Evolutionary conservation across 192 early-diverging fungal species (phyloP).

Genomic region (Coemansia sp.): DNA sequence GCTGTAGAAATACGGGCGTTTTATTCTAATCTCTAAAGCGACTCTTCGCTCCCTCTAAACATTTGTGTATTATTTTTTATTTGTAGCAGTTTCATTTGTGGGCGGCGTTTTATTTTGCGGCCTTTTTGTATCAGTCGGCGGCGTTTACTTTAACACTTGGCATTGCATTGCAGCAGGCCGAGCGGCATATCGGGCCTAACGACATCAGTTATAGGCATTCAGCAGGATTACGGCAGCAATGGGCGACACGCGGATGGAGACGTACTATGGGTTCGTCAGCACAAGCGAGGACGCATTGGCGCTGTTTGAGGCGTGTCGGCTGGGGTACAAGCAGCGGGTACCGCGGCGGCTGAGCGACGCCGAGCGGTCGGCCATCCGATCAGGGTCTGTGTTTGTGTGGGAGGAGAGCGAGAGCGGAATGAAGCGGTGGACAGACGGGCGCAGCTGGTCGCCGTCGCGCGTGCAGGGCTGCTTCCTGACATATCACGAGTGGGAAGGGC

Average conservation of each 20-base stretch:
- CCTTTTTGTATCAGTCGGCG: background rate
- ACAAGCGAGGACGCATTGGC: constrained; percentile 84
- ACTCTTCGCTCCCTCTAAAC: constrained; percentile 1
- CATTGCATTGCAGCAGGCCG: background rate
- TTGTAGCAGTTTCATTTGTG: constrained; percentile 10
- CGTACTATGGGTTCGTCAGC: constrained; percentile 82
- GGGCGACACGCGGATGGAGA: constrained; percentile 66
- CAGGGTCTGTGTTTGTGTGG: constrained; percentile 89
- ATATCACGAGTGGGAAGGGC: constrained; percentile 80
- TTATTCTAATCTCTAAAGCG: background rate
- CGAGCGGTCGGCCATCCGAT: constrained; percentile 76
- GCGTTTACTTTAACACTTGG: background rate
- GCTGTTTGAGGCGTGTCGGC: constrained; percentile 86
- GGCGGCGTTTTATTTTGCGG: background rate
- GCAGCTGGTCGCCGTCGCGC: constrained; percentile 83
- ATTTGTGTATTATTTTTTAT: constrained; percentile 8
- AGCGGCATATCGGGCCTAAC: no score
- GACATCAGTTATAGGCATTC: no score
- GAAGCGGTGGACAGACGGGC: constrained; percentile 90
- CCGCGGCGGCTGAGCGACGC: constrained; percentile 79
- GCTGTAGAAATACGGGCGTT: background rate
- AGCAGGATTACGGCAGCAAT: constrained; percentile 11
- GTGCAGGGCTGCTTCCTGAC: constrained; percentile 87
- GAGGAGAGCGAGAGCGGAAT: constrained; percentile 90
- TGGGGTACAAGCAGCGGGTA: constrained; percentile 70